Evolutionary conservation across 2,329 filamentous ascomycete genomes (phyloP).

Genomic region (Xenoacremonium recifei): DNA sequence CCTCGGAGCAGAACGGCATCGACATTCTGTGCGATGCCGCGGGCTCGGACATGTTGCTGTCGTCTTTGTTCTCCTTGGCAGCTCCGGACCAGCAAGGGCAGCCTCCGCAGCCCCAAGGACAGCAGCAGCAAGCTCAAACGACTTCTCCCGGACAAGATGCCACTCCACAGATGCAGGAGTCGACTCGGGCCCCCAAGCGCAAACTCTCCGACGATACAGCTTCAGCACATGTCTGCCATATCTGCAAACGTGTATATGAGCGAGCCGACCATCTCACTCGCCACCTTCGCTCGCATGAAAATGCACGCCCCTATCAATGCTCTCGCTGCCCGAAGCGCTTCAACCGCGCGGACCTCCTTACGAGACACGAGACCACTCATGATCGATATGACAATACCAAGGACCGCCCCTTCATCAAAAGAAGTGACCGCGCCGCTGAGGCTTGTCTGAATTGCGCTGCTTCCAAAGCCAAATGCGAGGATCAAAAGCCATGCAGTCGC

Average conservation of each 20-base stretch:
- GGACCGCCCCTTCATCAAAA: constrained; percentile 23
- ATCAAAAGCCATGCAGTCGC: constrained; percentile 26
- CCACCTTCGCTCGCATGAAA: constrained; percentile 25
- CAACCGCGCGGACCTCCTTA: constrained; percentile 25
- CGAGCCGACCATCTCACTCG: constrained; percentile 25
- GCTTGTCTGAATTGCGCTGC: constrained; percentile 26
- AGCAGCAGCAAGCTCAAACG: background rate
- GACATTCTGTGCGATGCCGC: constrained; percentile 27
- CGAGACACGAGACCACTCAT: constrained; percentile 25
- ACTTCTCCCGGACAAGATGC: background rate
- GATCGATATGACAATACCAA: constrained; percentile 25
- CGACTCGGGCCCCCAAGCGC: constrained; percentile 19
- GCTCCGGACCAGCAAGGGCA: constrained; percentile 13
- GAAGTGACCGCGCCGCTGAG: constrained; percentile 24
- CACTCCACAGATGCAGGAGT: constrained; percentile 10
- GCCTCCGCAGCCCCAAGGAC: background rate
- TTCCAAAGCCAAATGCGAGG: constrained; percentile 26
- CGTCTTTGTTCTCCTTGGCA: constrained; percentile 24
- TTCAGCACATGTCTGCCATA: constrained; percentile 27
- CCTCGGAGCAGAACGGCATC: constrained; percentile 26
- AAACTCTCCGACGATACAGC: constrained; percentile 23
- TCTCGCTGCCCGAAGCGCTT: constrained; percentile 26
- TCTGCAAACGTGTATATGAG: constrained; percentile 26
- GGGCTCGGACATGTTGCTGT: constrained; percentile 26
- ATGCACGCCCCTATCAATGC: constrained; percentile 26